These are phyloP conservation scores for Wickerhamiella domercqiae DNA, from an alignment of 805 yeast species.

Conservation along the genomic window DNA sequence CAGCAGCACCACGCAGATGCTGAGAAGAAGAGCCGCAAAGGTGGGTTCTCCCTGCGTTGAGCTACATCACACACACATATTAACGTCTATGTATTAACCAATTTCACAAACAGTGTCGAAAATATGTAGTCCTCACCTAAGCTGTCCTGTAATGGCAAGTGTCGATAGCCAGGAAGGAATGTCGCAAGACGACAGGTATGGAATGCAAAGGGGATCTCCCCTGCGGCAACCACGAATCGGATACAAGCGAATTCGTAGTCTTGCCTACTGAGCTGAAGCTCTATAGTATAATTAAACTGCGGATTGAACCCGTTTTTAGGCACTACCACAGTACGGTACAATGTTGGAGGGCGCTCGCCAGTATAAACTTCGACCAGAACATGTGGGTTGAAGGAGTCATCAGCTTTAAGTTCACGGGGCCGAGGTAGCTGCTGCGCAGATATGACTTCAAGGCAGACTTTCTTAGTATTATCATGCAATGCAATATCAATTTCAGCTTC, in stretches of 20 bases:
- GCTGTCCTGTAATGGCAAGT: conserved; percentile 56
- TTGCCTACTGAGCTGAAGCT: conserved; percentile 25
- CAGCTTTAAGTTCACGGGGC: conserved; percentile 35
- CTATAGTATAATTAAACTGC: conserved; percentile 50
- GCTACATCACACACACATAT: too few species aligned
- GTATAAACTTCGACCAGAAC: conserved; percentile 41
- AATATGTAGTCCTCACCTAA: conserved; percentile 67
- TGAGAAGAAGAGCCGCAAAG: background rate
- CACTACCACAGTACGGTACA: conserved; percentile 25
- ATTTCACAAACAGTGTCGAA: conserved; percentile 37
- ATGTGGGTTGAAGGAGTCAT: conserved; percentile 41
- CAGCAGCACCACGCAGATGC: conserved; percentile 6
- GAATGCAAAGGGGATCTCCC: conserved; percentile 35
- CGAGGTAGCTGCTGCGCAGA: conserved; percentile 81
- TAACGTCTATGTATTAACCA: too few species aligned
- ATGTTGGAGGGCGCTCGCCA: conserved; percentile 3
- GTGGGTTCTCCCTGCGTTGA: conserved; percentile 1
- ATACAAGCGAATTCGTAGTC: conserved; percentile 24
- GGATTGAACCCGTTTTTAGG: conserved; percentile 78
- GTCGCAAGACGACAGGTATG: conserved; percentile 45
- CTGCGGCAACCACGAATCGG: conserved; percentile 23
- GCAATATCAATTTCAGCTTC: too few species aligned
- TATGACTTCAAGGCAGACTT: conserved; percentile 32
- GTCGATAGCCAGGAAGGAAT: conserved; percentile 67
- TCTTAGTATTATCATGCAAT: too few species aligned